These are phyloP conservation scores for Melampsora larici-populina DNA, from an alignment of 1,284 basidiomycete genomes.

Conservation along the genomic window DNA sequence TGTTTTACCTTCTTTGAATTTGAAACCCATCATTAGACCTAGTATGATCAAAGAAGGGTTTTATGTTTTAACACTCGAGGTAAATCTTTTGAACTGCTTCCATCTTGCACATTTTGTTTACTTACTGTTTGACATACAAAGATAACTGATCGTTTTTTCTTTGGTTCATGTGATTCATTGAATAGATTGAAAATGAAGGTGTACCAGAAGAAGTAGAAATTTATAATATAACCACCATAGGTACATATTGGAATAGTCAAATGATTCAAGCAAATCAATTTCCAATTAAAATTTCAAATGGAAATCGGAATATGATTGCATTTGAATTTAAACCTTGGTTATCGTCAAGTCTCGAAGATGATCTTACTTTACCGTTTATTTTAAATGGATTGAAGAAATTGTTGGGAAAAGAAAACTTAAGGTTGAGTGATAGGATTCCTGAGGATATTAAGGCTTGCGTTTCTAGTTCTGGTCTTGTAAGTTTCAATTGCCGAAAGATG, in stretches of 20 bases:
- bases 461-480: conserved; percentile 16
- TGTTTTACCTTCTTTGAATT: conserved; percentile 61
- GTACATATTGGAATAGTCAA: conserved; percentile 30
- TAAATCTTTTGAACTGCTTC: conserved; percentile 26
- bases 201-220: conserved; percentile 36
- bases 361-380: neutral
- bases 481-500: neutral
- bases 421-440: neutral
- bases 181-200: conserved; percentile 24
- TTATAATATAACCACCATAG: conserved; percentile 29
- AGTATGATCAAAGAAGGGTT: conserved; percentile 58
- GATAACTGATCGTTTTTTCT: neutral
- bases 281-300: neutral
- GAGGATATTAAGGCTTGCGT: neutral
- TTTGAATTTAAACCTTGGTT: conserved; percentile 17
- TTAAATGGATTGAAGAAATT: conserved; percentile 17
- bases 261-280: neutral
- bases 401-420: conserved; percentile 14
- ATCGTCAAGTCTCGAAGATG: neutral
- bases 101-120: neutral
- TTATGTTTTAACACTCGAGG: conserved; percentile 63
- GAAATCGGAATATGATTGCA: neutral
- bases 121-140: neutral
- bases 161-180: no score
- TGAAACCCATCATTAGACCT: conserved; percentile 60